Evolutionary conservation across 2,329 filamentous ascomycete species (phyloP), one percentile per base, ranked within the genome.

Genomic region (Geoglossum cookeanum): DNA sequence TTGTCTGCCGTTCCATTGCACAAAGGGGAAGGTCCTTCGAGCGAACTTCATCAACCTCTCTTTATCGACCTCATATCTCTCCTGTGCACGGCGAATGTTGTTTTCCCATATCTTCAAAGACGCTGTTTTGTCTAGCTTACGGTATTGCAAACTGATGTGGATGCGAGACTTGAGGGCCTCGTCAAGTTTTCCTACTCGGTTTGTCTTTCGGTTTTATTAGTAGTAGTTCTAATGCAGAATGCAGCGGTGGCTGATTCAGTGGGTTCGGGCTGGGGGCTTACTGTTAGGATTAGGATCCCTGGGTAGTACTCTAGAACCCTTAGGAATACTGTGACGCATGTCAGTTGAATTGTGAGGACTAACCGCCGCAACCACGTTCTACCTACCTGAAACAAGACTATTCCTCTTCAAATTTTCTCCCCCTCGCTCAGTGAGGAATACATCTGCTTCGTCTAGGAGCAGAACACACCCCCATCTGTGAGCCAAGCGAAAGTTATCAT

Each of bases 321-420:
- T 9, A 70, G 60, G 63, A 72, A 69, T 57, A 69, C 67, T 52
- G 68, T 70, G 22, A 75, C 71, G 55, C 74, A 67, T 47, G 44
- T 47, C 15, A 47, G 44, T n/a, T 47, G 22, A n/a, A n/a, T n/a
- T 47, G 44, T n/a, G 11, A 17, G 44, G 9, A n/a, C 9, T 6
- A 22, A 22, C 22, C 2, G 44, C 17, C 44, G 44, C 44, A n/a
- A 17, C 17, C 17, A 47, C 17, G 44, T n/a, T 22, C 22, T 22
- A 15, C 22, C 9, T 47, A 47, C 35, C 35, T 37, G 35, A 37
- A 37, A 37, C 35, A 13, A 37, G 35, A 3, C 35, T 37, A 13
- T 37, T 37, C 35, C 35, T 37, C 35, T 37, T 37, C 35, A 37
- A 37, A 37, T 37, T 13, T 13, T 37, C 35, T 3, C 11, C 7